Evolutionary conservation across 176 grass and related monocot species (phyloP).

Genomic region (Carex cristatella): DNA sequence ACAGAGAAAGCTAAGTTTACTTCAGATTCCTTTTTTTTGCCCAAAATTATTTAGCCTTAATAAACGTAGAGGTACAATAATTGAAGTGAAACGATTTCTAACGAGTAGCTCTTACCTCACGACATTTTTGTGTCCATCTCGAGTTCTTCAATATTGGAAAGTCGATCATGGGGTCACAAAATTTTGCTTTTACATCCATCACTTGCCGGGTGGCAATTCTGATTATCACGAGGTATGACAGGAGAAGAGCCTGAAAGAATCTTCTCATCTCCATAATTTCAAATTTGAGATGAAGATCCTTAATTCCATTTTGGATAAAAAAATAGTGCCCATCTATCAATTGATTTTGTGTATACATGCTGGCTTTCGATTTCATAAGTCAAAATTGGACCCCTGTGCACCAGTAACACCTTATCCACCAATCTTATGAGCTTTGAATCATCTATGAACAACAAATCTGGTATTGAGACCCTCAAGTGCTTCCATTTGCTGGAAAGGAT

Average conservation of each 20-base stretch:
- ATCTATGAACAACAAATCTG: not conserved
- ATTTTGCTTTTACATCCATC: not conserved
- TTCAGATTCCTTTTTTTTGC: not conserved
- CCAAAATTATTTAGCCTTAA: not conserved
- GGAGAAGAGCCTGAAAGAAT: not conserved
- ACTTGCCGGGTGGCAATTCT: not conserved
- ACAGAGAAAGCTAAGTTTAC: not conserved
- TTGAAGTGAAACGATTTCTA: not conserved
- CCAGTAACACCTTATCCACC: not conserved
- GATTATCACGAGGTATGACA: not conserved
- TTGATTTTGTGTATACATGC: too few relatives aligned
- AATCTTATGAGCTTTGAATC: not conserved
- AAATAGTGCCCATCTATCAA: too few relatives aligned
- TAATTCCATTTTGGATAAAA: too few relatives aligned
- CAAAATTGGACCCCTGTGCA: too few relatives aligned
- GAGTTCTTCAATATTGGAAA: not conserved
- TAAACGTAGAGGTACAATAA: not conserved
- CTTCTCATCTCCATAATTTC: not conserved
- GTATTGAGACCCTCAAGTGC: not conserved
- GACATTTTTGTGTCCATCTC: not conserved
- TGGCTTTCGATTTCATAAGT: too few relatives aligned
- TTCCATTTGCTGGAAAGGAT: constrained; percentile 1
- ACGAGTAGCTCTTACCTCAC: not conserved
- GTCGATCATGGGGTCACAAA: not conserved
- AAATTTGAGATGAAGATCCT: not conserved